Conservation (phyloP, 139 green algal genomes). For the Asterochloris sp. region DNA sequence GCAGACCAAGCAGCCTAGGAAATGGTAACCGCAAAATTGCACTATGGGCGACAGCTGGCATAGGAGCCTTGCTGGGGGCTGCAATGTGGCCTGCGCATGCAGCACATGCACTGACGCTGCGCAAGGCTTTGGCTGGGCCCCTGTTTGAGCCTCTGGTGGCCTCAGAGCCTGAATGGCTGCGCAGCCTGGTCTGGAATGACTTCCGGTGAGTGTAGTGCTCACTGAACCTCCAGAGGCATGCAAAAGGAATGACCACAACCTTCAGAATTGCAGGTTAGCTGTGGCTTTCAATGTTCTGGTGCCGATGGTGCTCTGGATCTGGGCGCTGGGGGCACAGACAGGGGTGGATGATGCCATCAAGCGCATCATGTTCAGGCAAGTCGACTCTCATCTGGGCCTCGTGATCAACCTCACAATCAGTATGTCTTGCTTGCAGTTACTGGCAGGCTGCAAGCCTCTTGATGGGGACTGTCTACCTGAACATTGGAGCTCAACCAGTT, state of each 20-base stretch:
- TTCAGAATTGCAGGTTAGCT: not conserved
- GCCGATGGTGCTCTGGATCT: not conserved
- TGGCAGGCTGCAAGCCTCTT: not conserved
- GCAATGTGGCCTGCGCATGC: too few species aligned
- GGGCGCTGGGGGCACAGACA: not conserved
- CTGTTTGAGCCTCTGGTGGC: not conserved
- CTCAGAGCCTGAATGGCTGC: not conserved
- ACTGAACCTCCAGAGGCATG: too few species aligned
- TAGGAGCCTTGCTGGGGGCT: too few species aligned
- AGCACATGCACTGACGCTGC: too few species aligned
- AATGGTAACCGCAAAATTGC: too few species aligned
- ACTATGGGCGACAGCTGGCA: too few species aligned
- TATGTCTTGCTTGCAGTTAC: not conserved
- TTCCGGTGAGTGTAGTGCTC: not conserved
- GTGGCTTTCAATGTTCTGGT: not conserved
- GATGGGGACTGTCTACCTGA: not conserved
- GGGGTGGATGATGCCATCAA: not conserved
- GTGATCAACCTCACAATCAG: not conserved
- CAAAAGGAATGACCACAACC: too few species aligned
- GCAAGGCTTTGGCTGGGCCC: not conserved
- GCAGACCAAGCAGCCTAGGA: too few species aligned
- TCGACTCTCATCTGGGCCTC: not conserved
- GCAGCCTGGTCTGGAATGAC: not conserved
- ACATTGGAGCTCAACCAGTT: not conserved
- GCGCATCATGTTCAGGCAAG: not conserved